These are phyloP conservation scores for Candida adriatica DNA, from an alignment of 805 yeast genomes.

Conservation along the genomic window DNA sequence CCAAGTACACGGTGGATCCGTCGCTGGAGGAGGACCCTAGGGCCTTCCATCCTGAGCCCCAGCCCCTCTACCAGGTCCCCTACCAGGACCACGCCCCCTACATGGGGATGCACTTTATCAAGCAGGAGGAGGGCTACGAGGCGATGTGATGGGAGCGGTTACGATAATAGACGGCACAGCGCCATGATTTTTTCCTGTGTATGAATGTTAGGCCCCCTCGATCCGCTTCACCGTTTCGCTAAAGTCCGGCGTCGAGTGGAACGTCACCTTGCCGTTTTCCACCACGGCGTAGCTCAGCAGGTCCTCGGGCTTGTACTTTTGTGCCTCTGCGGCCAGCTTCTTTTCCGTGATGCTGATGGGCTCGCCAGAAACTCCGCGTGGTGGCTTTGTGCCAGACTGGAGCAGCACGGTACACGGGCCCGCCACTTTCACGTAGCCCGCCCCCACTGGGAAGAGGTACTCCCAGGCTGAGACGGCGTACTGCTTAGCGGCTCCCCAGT, in stretches of 20 bases:
- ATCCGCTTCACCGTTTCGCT: conserved; percentile 28
- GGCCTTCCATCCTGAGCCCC: too few species aligned
- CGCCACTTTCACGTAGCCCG: conserved; percentile 36
- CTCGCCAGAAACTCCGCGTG: conserved; percentile 2
- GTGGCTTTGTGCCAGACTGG: conserved; percentile 11
- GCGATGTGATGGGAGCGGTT: neutral
- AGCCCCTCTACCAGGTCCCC: neutral
- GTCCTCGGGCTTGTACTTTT: conserved; percentile 29
- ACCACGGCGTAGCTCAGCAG: conserved; percentile 43
- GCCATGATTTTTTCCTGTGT: too few species aligned
- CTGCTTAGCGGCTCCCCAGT: too few species aligned
- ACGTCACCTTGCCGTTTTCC: conserved; percentile 33
- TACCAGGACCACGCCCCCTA: neutral
- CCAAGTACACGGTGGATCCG: conserved; percentile 39
- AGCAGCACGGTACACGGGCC: conserved; percentile 38
- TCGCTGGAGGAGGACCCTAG: conserved; percentile 1
- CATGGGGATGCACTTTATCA: too few species aligned
- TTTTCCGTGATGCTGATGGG: conserved; percentile 10
- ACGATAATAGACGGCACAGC: too few species aligned
- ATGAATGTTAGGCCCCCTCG: too few species aligned
- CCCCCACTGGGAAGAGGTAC: neutral
- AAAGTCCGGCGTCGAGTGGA: conserved; percentile 39
- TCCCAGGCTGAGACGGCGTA: neutral
- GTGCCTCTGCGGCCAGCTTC: conserved; percentile 3
- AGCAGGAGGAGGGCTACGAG: too few species aligned